Evolutionary conservation across 495 filamentous ascomycete genomes (phyloP), one percentile per base, ranked within the genome.

Genomic region (Hypoxylon cercidicola): DNA sequence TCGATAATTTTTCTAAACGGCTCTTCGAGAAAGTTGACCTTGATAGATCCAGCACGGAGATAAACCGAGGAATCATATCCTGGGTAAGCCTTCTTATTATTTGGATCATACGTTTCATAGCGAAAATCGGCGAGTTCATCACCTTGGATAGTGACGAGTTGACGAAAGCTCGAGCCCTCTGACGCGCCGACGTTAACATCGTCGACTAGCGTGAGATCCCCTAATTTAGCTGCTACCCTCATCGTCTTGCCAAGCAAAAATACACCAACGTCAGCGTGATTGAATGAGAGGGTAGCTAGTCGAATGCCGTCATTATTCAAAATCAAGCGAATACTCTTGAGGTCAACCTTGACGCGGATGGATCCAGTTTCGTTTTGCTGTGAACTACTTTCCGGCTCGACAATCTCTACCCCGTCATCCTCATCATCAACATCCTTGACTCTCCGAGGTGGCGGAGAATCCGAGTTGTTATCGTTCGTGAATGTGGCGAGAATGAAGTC

Each of bases 281-380:
- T 93, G 60, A 99, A 88, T 70, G 91, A 96, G 20, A 99, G 78
- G 0, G 95, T 98, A 41, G 94, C 95, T 15, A 99, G 82, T 23
- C 94, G 88, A 51, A 98, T 96, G 3, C 95, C 96, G 71, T 99
- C 95, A 68, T 99, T 97, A 73, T 99, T 99, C n/a, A 99, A 84
- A 64, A 99, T 93, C 48, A 98, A 82, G 12, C 90, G 85, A 69
- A 99, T 96, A 79, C 91, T 95, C 77, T 96, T 93, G 43, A 99
- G 78, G 57, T 96, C 88, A 20, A 96, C 87, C 78, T 96, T 97
- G 77, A 99, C 93, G 49, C 85, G 77, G 55, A 87, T 81, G 13
- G 79, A 72, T 30, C 80, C 81, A 34, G 77, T 37, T 40, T 73
- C 69, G 30, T 55, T 53, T 45, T 77, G 77, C 39, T 75, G 74